Evolutionary conservation across 441 rosid genomes (phyloP), one percentile per base, ranked within the genome.

Genomic region (Pelargonium citronellum): DNA sequence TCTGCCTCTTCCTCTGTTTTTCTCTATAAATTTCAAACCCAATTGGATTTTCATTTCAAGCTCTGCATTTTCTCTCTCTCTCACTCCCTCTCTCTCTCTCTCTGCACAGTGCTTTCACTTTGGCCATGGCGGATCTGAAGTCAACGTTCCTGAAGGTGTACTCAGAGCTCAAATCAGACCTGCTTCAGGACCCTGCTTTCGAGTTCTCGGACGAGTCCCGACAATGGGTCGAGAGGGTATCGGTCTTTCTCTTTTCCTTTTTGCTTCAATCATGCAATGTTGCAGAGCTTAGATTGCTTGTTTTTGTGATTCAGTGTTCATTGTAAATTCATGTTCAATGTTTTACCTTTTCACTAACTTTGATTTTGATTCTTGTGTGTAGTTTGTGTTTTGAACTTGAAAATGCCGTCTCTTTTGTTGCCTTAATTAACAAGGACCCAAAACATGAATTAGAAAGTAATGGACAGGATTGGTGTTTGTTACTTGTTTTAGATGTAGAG

Each of bases 221-320:
- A 58, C 86, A 78, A 71, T 90, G 93, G 96, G 87, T 90, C 67
- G 85, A 90, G 4, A 73, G 77, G 83, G 96, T 88, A 74, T 24
- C 64, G 13, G 46, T 75, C 66, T 19, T 13, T 53, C 41, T 13
- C 43, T 27, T 53, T 17, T 17, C 9, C 27, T 24, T 24, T 22
- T 15, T 17, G 39, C 19, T n/a, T 43, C 15, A 17, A 20, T 69
- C 73, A 67, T 70, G 55, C 11, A 46, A 46, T 24, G 27, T 24
- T 24, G 27, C 27, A 24, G 27, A 24, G 27, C 27, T 24, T 24
- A 24, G 27, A 24, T 24, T 30, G 12, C 3, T 6, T 71, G n/a
- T 10, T 41, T 22, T 16, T 61, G 20, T 19, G 68, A 8, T 20
- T 51, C 43, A 39, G 57, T 30, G 41, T 17, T 9, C 17, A 30